Evolutionary conservation across 2,329 filamentous ascomycete species (phyloP).

Genomic region (Dothiorella sarmentorum): DNA sequence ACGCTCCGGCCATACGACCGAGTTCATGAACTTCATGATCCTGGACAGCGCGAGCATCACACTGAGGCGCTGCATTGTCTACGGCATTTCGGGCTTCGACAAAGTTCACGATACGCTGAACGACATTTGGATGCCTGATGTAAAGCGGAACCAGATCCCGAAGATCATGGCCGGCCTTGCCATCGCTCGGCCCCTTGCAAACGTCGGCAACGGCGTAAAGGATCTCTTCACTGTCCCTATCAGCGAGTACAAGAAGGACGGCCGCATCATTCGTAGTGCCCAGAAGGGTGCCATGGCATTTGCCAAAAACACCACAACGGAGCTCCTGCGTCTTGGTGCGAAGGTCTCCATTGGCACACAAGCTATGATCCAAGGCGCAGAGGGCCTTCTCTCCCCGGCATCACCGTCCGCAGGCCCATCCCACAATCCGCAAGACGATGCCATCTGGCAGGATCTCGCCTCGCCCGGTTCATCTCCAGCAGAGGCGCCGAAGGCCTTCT

Average conservation of each 20-base stretch:
- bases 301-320: slow-evolving; percentile 87
- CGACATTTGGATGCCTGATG: slow-evolving; percentile 94
- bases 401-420: slow-evolving; percentile 17
- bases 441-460: slow-evolving; percentile 56
- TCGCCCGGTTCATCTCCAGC: slow-evolving; percentile 42
- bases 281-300: slow-evolving; percentile 88
- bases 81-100: slow-evolving; percentile 88
- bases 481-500: slow-evolving; percentile 73
- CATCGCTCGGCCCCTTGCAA: slow-evolving; percentile 84
- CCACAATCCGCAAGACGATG: slow-evolving; percentile 19
- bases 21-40: slow-evolving; percentile 98
- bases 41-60: slow-evolving; percentile 85
- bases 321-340: slow-evolving; percentile 89
- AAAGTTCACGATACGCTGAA: slow-evolving; percentile 85
- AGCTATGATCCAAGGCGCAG: slow-evolving; percentile 83
- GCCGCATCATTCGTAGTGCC: slow-evolving; percentile 84
- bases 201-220: slow-evolving; percentile 81
- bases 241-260: slow-evolving; percentile 90
- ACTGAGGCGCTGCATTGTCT: slow-evolving; percentile 84
- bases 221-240: slow-evolving; percentile 88
- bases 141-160: slow-evolving; percentile 83
- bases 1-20: slow-evolving; percentile 87
- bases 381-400: slow-evolving; percentile 63
- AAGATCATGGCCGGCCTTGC: slow-evolving; percentile 85
- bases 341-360: slow-evolving; percentile 95